Percentiles rank a stretch among this genome's conserved stretches.
These are phyloP conservation scores for Talaromyces borbonicus DNA, from an alignment of 495 filamentous ascomycete species.

Conservation along the genomic window DNA sequence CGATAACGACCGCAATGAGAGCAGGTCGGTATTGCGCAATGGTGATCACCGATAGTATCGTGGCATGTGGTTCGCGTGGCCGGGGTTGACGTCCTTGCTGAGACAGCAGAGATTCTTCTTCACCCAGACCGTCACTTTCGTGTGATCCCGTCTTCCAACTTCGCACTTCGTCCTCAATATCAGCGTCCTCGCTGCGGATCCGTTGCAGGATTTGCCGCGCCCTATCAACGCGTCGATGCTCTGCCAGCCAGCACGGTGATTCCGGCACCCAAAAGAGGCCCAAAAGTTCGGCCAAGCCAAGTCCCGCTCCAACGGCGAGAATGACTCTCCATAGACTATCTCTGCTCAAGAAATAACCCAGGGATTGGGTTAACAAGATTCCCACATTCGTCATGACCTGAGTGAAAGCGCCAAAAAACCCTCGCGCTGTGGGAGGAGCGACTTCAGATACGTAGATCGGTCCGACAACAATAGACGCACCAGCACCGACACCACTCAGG, in stretches of 20 bases:
- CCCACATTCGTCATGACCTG: constrained; percentile 94
- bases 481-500: constrained; percentile 73
- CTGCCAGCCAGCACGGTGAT: constrained; percentile 76
- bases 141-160: constrained; percentile 43
- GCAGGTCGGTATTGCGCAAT: constrained; percentile 62
- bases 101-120: constrained; percentile 40
- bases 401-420: constrained; percentile 84
- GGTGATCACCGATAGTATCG: constrained; percentile 54
- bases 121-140: constrained; percentile 30
- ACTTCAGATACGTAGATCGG: constrained; percentile 94
- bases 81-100: constrained; percentile 19
- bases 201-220: constrained; percentile 60
- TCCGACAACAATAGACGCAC: constrained; percentile 82
- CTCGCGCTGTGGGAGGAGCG: constrained; percentile 65
- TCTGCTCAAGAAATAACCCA: constrained; percentile 79
- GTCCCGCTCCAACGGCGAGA: constrained; percentile 57
- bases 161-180: constrained; percentile 66
- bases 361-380: constrained; percentile 70
- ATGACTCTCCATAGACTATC: constrained; percentile 75
- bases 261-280: constrained; percentile 67
- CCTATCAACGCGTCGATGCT: constrained; percentile 46
- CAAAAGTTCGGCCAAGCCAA: constrained; percentile 55
- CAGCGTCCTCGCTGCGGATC: constrained; percentile 58
- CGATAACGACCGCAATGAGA: constrained; percentile 72
- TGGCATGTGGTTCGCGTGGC: constrained; percentile 37